These are phyloP conservation scores for Xylaria sp. DNA, from an alignment of 2,329 filamentous ascomycete species.

Conservation along the genomic window DNA sequence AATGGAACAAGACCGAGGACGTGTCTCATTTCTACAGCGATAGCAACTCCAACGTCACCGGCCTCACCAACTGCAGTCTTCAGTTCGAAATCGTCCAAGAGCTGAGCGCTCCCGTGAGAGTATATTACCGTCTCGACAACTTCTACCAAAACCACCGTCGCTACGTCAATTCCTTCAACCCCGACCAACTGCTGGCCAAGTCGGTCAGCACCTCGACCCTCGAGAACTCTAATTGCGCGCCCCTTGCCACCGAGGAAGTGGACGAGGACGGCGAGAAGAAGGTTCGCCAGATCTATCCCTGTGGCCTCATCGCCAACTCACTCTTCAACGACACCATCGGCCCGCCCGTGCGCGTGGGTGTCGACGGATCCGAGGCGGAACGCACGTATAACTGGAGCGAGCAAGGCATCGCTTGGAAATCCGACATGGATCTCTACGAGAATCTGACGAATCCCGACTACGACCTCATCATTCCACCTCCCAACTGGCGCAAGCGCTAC, in stretches of 20 bases:
- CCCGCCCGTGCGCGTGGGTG: conserved; percentile 70
- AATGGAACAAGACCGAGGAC: conserved; percentile 52
- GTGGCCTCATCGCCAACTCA: conserved; percentile 95
- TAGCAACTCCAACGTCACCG: conserved; percentile 33
- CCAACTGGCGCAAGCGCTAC: conserved; percentile 82
- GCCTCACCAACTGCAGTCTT: conserved; percentile 71
- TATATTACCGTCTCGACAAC: conserved; percentile 96
- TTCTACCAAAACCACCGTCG: conserved; percentile 99
- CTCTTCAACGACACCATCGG: conserved; percentile 93
- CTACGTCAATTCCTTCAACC: conserved; percentile 90
- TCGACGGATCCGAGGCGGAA: conserved; percentile 53
- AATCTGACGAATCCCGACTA: conserved; percentile 69
- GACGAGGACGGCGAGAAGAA: not conserved
- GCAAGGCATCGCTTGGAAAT: conserved; percentile 83
- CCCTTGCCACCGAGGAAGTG: conserved; percentile 67
- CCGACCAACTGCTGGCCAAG: conserved; percentile 81
- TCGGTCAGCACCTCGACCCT: conserved; percentile 71
- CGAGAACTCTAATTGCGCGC: conserved; percentile 76
- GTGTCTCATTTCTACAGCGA: conserved; percentile 53
- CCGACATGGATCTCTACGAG: conserved; percentile 83
- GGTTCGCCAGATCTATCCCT: conserved; percentile 82
- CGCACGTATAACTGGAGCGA: conserved; percentile 79
- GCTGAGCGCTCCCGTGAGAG: conserved; percentile 82
- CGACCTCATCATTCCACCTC: conserved; percentile 79
- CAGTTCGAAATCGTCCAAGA: conserved; percentile 82